Base-by-base conservation (phyloP, 2,329 filamentous ascomycete species). In the Neurospora crassa region DNA sequence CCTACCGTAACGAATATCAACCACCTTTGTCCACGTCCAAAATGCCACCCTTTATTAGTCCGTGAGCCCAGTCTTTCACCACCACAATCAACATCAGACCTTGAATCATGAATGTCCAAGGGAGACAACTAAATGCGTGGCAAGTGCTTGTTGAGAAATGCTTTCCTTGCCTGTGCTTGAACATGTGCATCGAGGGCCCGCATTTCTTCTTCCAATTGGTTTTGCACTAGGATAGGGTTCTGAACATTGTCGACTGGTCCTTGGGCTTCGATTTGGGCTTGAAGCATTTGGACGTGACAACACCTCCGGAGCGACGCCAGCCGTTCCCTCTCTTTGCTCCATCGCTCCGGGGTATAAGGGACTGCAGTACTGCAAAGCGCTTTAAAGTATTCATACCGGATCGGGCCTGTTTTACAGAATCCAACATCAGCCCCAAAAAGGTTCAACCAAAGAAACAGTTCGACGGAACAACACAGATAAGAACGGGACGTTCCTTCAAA, bases 311-410 rank as follows among this genome's bases (percentile, higher is more conserved):
- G 20, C 6, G 20, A 14, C 47, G 12, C 20, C 12, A 53, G 24
- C 47, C 6, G 5, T 53, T 14, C 47, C 12, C 47, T 29, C 47
- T 53, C 45, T 20, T 24, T 12, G 20, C 6, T 12, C 20, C 24
- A 53, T 29, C 12, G 47, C 20, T 29, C 1, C 12, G 3, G 2
- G 29, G 47, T 53, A 29, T 53, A 53, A 29, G 24, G 20, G 12
- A 1, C 6, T 12, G 20, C 24, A 8, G 1, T 7, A 3, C 12
- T 8, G 47, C 29, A 0, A 53, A 53, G 12, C 2, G 0, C 0
- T 53, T 29, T 1, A 24, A 53, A 4, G 7, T 1, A 0, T 7
- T 29, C 5, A 20, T 53, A 29, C 16, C 16, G 47, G 6, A 1
- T 4, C 45, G 20, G 6, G 24, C 4, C 47, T 29, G 47, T 16